These are phyloP conservation scores for Chrysopogon serrulatus DNA, from an alignment of 176 grass and related monocot species.

Conservation along the genomic window DNA sequence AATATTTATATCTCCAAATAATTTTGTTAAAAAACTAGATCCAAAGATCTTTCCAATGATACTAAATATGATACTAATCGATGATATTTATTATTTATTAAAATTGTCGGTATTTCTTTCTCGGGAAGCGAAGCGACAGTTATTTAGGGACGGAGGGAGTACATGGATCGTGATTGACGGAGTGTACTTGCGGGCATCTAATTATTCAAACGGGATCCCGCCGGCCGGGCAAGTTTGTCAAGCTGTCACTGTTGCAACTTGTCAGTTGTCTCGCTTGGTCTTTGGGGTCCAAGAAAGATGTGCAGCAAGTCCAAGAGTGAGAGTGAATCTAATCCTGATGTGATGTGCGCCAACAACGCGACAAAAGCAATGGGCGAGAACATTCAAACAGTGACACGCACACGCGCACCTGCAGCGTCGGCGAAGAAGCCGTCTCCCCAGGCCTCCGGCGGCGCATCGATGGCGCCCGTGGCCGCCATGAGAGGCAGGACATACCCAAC, in stretches of 20 bases:
- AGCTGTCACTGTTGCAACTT: neutral
- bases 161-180: too few relatives aligned
- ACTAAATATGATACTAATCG: too few relatives aligned
- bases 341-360: neutral
- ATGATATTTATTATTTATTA: too few relatives aligned
- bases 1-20: too few relatives aligned
- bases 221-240: neutral
- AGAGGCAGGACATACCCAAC: slow-evolving; percentile 71
- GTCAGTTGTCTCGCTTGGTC: neutral
- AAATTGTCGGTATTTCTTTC: too few relatives aligned
- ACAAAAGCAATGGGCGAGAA: neutral
- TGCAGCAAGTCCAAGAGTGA: neutral
- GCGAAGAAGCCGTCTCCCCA: slow-evolving; percentile 85
- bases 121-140: too few relatives aligned
- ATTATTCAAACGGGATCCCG: too few relatives aligned
- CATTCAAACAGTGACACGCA: neutral
- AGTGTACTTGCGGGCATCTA: too few relatives aligned
- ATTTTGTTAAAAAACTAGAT: too few relatives aligned
- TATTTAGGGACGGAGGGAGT: too few relatives aligned
- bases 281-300: neutral
- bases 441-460: slow-evolving; percentile 42
- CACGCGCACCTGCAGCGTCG: slow-evolving; percentile 59
- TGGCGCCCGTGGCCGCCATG: slow-evolving; percentile 52
- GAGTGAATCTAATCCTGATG: neutral
- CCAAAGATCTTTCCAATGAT: too few relatives aligned